Percentiles rank a stretch among this genome's conserved stretches.
These are phyloP conservation scores for Cercospora beticola DNA, from an alignment of 2,329 filamentous ascomycete genomes.

Conservation along the genomic window DNA sequence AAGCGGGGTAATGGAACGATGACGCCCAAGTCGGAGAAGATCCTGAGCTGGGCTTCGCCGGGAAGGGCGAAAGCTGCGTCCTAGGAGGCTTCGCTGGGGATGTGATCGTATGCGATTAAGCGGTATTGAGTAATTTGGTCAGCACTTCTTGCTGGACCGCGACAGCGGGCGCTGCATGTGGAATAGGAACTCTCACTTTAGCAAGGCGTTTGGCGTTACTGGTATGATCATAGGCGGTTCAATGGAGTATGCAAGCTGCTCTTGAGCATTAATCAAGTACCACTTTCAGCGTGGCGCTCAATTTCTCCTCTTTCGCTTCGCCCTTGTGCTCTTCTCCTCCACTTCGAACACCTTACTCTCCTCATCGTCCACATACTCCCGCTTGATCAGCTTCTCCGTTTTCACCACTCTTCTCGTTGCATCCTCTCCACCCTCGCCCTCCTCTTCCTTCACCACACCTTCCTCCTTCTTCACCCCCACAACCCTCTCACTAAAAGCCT, in stretches of 20 bases:
- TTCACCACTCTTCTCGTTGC: constrained; percentile 31
- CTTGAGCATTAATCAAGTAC: background rate
- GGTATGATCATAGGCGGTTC: background rate
- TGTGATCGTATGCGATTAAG: background rate
- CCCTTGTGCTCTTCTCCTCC: constrained; percentile 40
- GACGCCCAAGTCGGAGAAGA: constrained; percentile 29
- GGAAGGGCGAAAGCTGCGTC: background rate
- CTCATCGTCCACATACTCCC: constrained; percentile 42
- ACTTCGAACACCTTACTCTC: constrained; percentile 43
- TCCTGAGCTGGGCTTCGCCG: constrained; percentile 25
- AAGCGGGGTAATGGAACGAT: constrained; percentile 17
- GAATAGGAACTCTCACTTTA: constrained; percentile 10
- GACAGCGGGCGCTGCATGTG: background rate
- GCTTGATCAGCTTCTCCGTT: constrained; percentile 40
- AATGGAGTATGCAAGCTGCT: background rate
- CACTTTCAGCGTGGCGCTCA: constrained; percentile 2
- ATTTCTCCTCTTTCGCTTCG: constrained; percentile 39
- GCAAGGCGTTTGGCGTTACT: constrained; percentile 15
- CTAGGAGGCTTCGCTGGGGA: background rate
- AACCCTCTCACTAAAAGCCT: constrained; percentile 73
- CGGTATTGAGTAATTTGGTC: background rate
- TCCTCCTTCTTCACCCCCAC: constrained; percentile 49
- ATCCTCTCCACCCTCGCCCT: constrained; percentile 30
- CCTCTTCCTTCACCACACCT: constrained; percentile 37
- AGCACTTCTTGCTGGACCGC: background rate